phyloP scores from a whole-genome alignment of 148 eudicot genomes.

The Cornus controversa region DNA sequence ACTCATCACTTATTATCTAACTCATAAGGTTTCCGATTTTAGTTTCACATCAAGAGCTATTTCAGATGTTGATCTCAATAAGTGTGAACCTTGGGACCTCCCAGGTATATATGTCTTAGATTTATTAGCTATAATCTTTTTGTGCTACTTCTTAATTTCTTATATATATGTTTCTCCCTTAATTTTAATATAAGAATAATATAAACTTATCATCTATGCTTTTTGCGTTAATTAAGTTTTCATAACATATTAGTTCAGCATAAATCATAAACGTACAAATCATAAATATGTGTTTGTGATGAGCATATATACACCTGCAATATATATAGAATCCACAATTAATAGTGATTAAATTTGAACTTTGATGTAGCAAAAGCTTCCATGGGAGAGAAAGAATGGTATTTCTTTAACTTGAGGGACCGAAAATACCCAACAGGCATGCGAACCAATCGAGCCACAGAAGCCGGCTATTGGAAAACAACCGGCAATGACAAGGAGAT shows the following conservation, averaged over 20 bases:
- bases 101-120: constrained; percentile 45
- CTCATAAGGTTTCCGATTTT: constrained; percentile 63
- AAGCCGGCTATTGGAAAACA: constrained; percentile 92
- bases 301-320: no score
- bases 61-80: constrained; percentile 84
- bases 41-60: constrained; percentile 61
- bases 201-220: no score
- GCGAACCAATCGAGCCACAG: constrained; percentile 85
- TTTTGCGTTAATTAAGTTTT: no score
- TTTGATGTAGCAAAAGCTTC: constrained; percentile 69
- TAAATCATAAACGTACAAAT: no score
- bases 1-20: constrained; percentile 64
- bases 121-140: neutral
- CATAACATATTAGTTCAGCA: neutral
- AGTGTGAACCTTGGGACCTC: constrained; percentile 87
- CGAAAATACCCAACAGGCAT: constrained; percentile 90
- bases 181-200: no score
- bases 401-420: constrained; percentile 77
- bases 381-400: constrained; percentile 97
- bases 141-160: neutral
- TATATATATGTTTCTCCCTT: neutral
- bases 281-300: no score
- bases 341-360: neutral
- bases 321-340: no score
- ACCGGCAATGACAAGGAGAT: constrained; percentile 94